These are phyloP conservation scores for Starmera caribaea DNA, from an alignment of 805 yeast species.

Conservation along the genomic window DNA sequence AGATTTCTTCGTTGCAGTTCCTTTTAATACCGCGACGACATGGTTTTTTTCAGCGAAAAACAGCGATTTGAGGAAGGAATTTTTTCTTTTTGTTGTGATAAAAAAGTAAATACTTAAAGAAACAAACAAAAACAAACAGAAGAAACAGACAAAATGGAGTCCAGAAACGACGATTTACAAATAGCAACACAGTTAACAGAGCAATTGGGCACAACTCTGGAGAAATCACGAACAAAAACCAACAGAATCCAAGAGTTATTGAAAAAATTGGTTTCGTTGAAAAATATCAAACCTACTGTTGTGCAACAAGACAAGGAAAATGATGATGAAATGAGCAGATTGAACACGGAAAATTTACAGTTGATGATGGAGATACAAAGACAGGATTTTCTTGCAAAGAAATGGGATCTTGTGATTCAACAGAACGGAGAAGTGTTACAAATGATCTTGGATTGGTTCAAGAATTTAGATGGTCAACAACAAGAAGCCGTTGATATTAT, in stretches of 20 bases:
- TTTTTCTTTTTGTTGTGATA: no score
- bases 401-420: constrained; percentile 17
- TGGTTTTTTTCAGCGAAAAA: no score
- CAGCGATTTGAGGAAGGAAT: no score
- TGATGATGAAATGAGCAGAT: constrained; percentile 6
- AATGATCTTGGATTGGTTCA: constrained; percentile 5
- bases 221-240: constrained; percentile 7
- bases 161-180: constrained; percentile 12
- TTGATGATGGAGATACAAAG: constrained; percentile 22
- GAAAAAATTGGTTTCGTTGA: constrained; percentile 6
- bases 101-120: neutral
- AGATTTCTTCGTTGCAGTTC: no score
- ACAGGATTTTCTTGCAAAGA: constrained; percentile 20
- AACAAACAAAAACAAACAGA: constrained; percentile 3
- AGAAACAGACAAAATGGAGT: constrained; percentile 8
- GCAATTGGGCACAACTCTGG: constrained; percentile 5
- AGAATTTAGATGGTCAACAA: neutral
- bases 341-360: constrained; percentile 18
- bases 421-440: constrained; percentile 21
- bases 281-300: constrained; percentile 11
- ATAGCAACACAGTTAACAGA: constrained; percentile 9
- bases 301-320: constrained; percentile 3
- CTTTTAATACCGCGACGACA: no score
- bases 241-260: constrained; percentile 11
- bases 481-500: neutral